Base-by-base conservation (phyloP, 352 stramenopile species). In the Blastocystis sp. region DNA sequence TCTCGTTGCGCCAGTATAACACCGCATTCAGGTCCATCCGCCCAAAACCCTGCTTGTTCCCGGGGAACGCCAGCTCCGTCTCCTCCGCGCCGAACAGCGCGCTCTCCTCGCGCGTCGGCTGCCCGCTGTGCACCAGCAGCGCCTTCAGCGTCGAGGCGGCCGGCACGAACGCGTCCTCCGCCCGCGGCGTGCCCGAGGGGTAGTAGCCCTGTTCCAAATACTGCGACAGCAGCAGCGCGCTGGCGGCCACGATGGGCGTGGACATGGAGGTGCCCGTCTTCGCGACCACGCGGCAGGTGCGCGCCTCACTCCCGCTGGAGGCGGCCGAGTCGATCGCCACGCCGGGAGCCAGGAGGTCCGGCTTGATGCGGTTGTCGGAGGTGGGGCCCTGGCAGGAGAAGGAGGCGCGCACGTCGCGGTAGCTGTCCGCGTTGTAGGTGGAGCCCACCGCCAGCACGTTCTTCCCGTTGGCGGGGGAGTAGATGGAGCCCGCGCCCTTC, bases 391-490 rank as follows among this genome's bases (percentile, higher is more conserved):
- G 41, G 34, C 65, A 90, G 2, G 74, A 84, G 74, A 84, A 84
- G 38, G 74, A 17, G 17, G 74, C 74, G 17, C 74, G 74, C 0
- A 95, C 90, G 0, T 92, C 92, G 76, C 93, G 88, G 69, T 93
- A 74, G 9, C 19, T 11, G 10, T 19, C 62, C 21, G 91, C 89
- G 62, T 93, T 93, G 21, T 94, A 90, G 52, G 92, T 93, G 0
- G 92, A 91, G 21, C 93, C 93, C 5, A 96, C 92, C 0, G 92
- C 92, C 62, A 96, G 91, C 53, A 93, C 91, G 74, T 96, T 96
- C 89, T 96, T 96, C n/a, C 91, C 92, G 45, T 91, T 91, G 0
- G 92, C 93, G 0, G 93, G 93, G 34, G 91, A 92, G 34, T 90
- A 91, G 80, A 96, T 93, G 0, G 59, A 90, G 81, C 82, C 86